phyloP scores from a whole-genome alignment of 352 stramenopile species.

The Phytophthora pseudosyringae region DNA sequence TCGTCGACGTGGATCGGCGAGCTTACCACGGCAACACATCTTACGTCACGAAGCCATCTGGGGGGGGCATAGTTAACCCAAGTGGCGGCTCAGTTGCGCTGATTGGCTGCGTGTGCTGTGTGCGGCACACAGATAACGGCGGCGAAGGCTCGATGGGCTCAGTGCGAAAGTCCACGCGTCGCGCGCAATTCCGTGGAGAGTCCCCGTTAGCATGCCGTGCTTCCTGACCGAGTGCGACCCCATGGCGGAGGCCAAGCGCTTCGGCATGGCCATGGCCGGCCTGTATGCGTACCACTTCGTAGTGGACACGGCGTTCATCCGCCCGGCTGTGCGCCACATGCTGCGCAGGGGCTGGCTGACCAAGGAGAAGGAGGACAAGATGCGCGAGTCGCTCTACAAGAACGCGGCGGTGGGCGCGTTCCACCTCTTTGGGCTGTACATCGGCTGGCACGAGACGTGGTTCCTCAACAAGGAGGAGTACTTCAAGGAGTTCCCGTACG shows the following conservation, averaged over 20 bases:
- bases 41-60: slow-evolving; percentile 12
- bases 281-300: slow-evolving; percentile 81
- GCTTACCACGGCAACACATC: slow-evolving; percentile 8
- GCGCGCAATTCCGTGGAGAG: slow-evolving; percentile 22
- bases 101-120: slow-evolving; percentile 14
- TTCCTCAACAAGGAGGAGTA: slow-evolving; percentile 78
- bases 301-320: slow-evolving; percentile 70
- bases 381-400: slow-evolving; percentile 87
- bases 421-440: slow-evolving; percentile 65
- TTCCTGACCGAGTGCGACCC: slow-evolving; percentile 69
- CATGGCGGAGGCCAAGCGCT: slow-evolving; percentile 62
- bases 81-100: neutral
- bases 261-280: slow-evolving; percentile 52
- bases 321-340: slow-evolving; percentile 52
- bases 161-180: slow-evolving; percentile 42
- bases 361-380: slow-evolving; percentile 79
- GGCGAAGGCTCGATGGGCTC: slow-evolving; percentile 28
- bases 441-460: slow-evolving; percentile 69
- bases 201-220: slow-evolving; percentile 60
- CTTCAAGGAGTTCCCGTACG: slow-evolving; percentile 63
- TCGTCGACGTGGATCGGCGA: neutral
- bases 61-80: slow-evolving; percentile 8
- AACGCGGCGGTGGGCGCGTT: slow-evolving; percentile 75
- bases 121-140: slow-evolving; percentile 8
- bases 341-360: slow-evolving; percentile 47